These are phyloP conservation scores for Sporothrix curviconia DNA, from an alignment of 2,329 filamentous ascomycete genomes.

Conservation along the genomic window DNA sequence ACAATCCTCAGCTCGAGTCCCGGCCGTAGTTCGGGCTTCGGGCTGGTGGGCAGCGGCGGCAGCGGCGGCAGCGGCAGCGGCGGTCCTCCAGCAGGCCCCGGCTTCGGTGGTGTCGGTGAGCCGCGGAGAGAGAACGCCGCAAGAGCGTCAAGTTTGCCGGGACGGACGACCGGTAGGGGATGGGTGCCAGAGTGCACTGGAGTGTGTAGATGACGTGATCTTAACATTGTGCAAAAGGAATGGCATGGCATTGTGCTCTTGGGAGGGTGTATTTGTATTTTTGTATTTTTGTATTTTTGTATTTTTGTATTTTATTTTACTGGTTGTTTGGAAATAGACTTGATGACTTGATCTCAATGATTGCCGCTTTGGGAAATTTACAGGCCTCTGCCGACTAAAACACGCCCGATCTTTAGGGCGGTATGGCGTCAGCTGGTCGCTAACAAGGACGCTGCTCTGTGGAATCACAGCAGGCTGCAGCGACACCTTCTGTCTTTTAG, in stretches of 20 bases:
- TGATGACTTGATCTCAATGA: neutral
- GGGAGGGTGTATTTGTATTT: neutral
- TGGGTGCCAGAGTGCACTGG: too few species aligned
- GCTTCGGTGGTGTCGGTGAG: too few species aligned
- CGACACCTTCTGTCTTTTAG: too few species aligned
- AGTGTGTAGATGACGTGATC: neutral
- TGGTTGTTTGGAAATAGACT: too few species aligned
- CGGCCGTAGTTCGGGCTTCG: constrained; percentile 22
- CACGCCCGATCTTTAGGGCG: too few species aligned
- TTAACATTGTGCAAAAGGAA: neutral
- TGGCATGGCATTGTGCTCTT: neutral
- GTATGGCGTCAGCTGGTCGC: neutral
- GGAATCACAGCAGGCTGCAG: neutral
- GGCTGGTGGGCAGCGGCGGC: neutral
- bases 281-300: neutral
- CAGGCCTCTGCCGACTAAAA: too few species aligned
- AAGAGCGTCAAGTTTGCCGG: constrained; percentile 60
- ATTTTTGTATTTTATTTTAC: neutral
- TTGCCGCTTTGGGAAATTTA: too few species aligned
- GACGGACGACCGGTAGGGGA: constrained; percentile 26
- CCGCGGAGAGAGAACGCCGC: constrained; percentile 45
- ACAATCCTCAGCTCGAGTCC: constrained; percentile 47
- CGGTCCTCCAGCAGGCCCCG: too few species aligned
- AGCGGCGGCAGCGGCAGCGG: neutral
- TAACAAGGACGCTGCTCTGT: neutral